Percentiles rank a stretch among this genome's conserved stretches.
These are phyloP conservation scores for Acidomyces sp. DNA, from an alignment of 495 filamentous ascomycete genomes.

Conservation along the genomic window DNA sequence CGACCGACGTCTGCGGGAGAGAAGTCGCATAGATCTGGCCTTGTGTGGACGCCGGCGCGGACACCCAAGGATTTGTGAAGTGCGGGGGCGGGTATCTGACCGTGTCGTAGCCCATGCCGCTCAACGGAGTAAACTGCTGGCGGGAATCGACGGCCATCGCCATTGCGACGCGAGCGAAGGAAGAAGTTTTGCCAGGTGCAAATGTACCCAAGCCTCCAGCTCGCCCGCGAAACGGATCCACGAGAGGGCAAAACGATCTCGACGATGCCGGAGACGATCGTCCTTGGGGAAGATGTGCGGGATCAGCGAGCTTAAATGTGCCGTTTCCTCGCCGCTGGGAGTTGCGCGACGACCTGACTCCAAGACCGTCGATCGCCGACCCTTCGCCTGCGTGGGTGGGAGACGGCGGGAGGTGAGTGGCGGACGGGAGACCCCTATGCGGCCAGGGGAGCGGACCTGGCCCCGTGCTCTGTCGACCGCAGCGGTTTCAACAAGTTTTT, in stretches of 20 bases:
- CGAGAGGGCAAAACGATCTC: no score
- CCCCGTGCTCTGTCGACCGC: not conserved
- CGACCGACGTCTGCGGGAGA: conserved; percentile 45
- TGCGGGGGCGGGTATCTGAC: conserved; percentile 63
- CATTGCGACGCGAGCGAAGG: conserved; percentile 63
- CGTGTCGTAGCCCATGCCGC: conserved; percentile 63
- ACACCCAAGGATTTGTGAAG: conserved; percentile 86
- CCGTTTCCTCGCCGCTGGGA: not conserved
- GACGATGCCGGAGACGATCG: conserved; percentile 10
- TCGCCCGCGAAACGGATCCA: no score
- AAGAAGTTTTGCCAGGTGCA: not conserved
- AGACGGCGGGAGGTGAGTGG: not conserved
- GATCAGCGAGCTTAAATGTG: conserved; percentile 20
- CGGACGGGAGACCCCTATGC: conserved; percentile 2
- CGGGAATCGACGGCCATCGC: conserved; percentile 67
- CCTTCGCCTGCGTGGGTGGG: no score
- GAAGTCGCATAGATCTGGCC: conserved; percentile 43
- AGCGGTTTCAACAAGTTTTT: not conserved
- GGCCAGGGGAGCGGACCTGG: not conserved
- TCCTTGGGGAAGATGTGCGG: conserved; percentile 15
- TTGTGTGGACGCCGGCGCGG: conserved; percentile 41
- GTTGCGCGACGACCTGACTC: not conserved
- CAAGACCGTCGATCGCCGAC: not conserved
- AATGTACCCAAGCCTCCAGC: no score
- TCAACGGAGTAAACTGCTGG: conserved; percentile 40